These are phyloP conservation scores for Aspergillus carlsbadensis DNA, from an alignment of 495 filamentous ascomycete species.

Conservation along the genomic window DNA sequence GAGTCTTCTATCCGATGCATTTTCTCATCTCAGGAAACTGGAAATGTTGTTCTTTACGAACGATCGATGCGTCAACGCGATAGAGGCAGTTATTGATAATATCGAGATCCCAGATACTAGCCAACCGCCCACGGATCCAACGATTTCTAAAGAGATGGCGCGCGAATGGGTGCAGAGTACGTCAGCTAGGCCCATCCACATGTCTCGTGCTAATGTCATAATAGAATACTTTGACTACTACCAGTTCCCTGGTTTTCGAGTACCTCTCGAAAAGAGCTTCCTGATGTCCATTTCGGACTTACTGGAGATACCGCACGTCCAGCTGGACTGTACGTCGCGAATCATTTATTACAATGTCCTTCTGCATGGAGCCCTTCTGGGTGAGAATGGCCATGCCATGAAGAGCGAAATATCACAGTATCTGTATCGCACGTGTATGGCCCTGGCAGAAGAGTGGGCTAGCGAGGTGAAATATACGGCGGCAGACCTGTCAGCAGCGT, in stretches of 20 bases:
- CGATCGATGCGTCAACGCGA: neutral
- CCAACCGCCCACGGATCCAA: no score
- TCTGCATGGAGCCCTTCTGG: conserved; percentile 16
- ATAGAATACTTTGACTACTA: conserved; percentile 13
- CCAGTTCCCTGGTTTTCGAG: conserved; percentile 22
- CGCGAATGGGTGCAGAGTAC: no score
- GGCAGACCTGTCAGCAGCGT: conserved; percentile 15
- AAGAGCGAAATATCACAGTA: no score
- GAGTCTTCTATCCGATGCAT: conserved; percentile 15
- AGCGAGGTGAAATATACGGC: conserved; percentile 9
- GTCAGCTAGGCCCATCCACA: no score
- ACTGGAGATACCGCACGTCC: conserved; percentile 22
- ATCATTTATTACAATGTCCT: conserved; percentile 21
- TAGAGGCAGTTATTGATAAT: no score
- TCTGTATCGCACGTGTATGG: no score
- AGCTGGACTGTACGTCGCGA: conserved; percentile 17
- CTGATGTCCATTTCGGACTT: conserved; percentile 21
- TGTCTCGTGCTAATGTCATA: neutral
- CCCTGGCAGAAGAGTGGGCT: conserved; percentile 7
- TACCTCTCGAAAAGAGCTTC: conserved; percentile 18
- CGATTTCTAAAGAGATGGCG: no score
- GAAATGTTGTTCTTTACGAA: conserved; percentile 1
- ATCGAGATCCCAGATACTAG: no score
- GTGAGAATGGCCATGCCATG: neutral
- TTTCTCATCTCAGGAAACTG: conserved; percentile 13